Base-by-base conservation (phyloP, 1,139 yeast species). In the Geotrichum phurueaensis region DNA sequence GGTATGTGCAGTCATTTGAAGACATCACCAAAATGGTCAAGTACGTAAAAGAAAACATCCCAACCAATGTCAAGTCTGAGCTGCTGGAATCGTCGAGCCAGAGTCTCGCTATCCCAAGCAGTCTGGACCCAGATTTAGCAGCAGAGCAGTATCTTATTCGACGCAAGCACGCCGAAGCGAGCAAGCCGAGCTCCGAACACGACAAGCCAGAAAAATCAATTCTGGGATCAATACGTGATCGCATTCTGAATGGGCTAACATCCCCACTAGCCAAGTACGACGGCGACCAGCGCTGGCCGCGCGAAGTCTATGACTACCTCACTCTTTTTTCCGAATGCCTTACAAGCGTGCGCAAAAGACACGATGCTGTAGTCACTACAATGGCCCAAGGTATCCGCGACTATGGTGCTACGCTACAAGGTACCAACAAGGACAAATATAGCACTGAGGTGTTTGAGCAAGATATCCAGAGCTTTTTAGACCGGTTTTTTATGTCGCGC, bases 1-100 rank as follows among this genome's bases (percentile, higher is more conserved):
- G 97, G 97, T 91, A 91, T 70, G 92, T 94, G 1, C 95, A 89
- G 72, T 86, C 95, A 22, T 91, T 90, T 71, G 92, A 89, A 68
- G 97, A 90, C 69, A 79, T 90, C 66, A 84, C 87, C n/a, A 76
- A 80, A 15, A 69, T 77, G 56, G 71, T 71, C 27, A 57, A 58
- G 31, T 58, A 52, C 36, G 57, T 60, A n/a, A 60, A 53, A 31
- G 58, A 59, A 13, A 51, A 33, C n/a, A 55, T 60, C 12, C 59
- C 58, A 18, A 55, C 56, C 18, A 15, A 45, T 10, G 54, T 57
- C 31, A 60, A 55, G n/a, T 43, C 55, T 2, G 54, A 59, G 25
- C 36, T 62, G 25, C 54, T 62, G 5, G 59, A 62, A 33, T 58
- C 58, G 2, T 61, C 64, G 18, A 59, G 52, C 27, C 49, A 31